Base-by-base conservation (phyloP, 139 green algal genomes). In the Picocystis salinarum region DNA sequence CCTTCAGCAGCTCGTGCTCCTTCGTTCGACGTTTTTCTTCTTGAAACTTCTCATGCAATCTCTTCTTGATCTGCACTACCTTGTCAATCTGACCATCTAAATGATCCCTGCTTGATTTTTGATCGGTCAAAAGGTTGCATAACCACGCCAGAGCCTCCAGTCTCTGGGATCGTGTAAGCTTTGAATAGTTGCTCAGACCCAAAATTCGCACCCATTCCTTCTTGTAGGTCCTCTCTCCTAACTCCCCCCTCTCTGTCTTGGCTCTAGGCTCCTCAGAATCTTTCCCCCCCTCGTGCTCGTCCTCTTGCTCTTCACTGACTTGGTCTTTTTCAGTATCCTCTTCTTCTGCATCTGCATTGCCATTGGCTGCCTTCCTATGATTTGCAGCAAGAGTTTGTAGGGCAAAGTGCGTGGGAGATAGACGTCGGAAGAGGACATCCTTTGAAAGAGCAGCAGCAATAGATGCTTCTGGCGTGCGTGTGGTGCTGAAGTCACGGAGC, bases 371-470 rank as follows among this genome's bases (percentile, higher is more conserved):
- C n/a, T n/a, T n/a, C n/a, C n/a, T n/a, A n/a, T n/a, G n/a, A n/a
- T n/a, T n/a, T n/a, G n/a, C n/a, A n/a, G n/a, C n/a, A n/a, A n/a
- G n/a, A n/a, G n/a, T n/a, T 40, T 46, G 18, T 45, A 17, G 39
- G 13, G 17, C 77, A 40, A 76, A 95, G 6, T 68, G 85, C 31
- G 66, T 67, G 4, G 73, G 69, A 11, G 70, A 67, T 11, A 85
- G 56, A 25, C 66, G 56, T 3, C 42, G 39, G 50, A 95, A 95
- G 4, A 95, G 46, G 7, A 71, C 45, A 50, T 95, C 84, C 2
- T 77, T 45, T 0, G 59, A 67, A 34, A 94, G 53, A 1, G 72
- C 73, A 11, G 71, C 77, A 1, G 65, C 62, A 3, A 92, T 61
- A 33, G 58, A 65, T 4, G 56, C 56, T 52, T 79, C 67, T 1